Conservation (phyloP, 805 yeast species). For the Barnettozyma californica region DNA sequence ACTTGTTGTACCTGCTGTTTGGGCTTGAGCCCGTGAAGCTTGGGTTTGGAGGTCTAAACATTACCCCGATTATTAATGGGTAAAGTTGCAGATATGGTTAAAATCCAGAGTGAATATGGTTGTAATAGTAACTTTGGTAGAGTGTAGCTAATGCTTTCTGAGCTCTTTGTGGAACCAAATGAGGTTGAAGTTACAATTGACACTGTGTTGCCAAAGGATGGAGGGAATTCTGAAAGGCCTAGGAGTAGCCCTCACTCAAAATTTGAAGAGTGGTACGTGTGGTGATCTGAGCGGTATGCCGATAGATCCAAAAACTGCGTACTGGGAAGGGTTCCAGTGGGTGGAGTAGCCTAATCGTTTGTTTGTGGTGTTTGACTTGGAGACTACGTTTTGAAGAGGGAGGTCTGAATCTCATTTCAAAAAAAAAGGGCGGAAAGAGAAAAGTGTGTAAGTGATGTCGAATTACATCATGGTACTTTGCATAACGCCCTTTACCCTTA, state of each 20-base stretch:
- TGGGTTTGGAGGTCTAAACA: slow-evolving; percentile 2
- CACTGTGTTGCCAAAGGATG: no score
- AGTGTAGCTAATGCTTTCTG: background rate
- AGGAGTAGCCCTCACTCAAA: background rate
- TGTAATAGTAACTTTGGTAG: background rate
- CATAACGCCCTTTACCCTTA: background rate
- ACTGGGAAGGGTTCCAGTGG: background rate
- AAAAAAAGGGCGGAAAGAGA: background rate
- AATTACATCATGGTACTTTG: background rate
- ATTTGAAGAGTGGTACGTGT: no score
- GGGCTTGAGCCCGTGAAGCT: background rate
- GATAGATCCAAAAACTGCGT: background rate
- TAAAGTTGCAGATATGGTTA: background rate
- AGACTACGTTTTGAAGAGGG: background rate
- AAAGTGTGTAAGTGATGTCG: background rate
- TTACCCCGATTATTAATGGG: background rate
- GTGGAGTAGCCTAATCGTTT: no score
- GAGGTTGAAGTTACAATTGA: no score
- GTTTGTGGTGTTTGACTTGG: no score
- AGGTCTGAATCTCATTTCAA: background rate
- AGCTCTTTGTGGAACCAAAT: no score
- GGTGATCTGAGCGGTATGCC: no score
- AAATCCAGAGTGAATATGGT: background rate
- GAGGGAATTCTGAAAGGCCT: no score
- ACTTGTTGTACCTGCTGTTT: slow-evolving; percentile 1